Evolutionary conservation across 345 rosid genomes (phyloP).

Genomic region (Populus ilicifolia): DNA sequence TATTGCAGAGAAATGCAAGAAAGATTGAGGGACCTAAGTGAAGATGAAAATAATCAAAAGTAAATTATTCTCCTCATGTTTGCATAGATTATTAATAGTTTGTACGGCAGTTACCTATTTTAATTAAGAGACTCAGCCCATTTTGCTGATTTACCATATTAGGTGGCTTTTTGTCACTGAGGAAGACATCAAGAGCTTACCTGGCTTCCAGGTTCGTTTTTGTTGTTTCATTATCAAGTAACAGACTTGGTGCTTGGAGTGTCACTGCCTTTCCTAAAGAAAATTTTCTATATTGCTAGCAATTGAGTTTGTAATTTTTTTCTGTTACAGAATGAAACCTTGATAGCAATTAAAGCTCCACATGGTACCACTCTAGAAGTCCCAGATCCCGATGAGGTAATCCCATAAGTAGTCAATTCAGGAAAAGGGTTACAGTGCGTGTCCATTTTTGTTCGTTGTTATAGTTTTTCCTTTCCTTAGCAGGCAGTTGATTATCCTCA

Average conservation of each 20-base stretch:
- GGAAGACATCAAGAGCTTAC: slow-evolving; percentile 88
- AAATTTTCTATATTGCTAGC: background rate
- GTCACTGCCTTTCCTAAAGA: slow-evolving; percentile 1
- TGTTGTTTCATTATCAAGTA: background rate
- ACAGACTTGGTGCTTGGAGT: slow-evolving; percentile 4
- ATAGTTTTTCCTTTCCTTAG: slow-evolving; percentile 10
- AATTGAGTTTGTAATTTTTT: slow-evolving; percentile 11
- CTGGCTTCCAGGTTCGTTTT: slow-evolving; percentile 75
- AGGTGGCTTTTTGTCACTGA: slow-evolving; percentile 98
- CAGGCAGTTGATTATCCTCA: slow-evolving; percentile 91
- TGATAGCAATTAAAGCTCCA: slow-evolving; percentile 97
- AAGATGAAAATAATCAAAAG: slow-evolving; percentile 83
- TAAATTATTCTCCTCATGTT: slow-evolving; percentile 27
- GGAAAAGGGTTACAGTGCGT: background rate
- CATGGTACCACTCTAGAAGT: slow-evolving; percentile 98
- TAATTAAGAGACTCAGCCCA: slow-evolving; percentile 7
- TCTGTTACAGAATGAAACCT: slow-evolving; percentile 71
- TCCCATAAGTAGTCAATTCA: slow-evolving; percentile 14
- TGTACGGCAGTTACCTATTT: background rate
- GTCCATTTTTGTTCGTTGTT: slow-evolving; percentile 1
- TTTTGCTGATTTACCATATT: slow-evolving; percentile 25
- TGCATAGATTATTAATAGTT: slow-evolving; percentile 2
- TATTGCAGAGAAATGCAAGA: slow-evolving; percentile 83
- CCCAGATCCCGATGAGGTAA: slow-evolving; percentile 99
- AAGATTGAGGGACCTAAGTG: slow-evolving; percentile 75